Evolutionary conservation across 2,329 filamentous ascomycete species (phyloP), one percentile per base, ranked within the genome.

Genomic region (Zymoseptoria tritici): DNA sequence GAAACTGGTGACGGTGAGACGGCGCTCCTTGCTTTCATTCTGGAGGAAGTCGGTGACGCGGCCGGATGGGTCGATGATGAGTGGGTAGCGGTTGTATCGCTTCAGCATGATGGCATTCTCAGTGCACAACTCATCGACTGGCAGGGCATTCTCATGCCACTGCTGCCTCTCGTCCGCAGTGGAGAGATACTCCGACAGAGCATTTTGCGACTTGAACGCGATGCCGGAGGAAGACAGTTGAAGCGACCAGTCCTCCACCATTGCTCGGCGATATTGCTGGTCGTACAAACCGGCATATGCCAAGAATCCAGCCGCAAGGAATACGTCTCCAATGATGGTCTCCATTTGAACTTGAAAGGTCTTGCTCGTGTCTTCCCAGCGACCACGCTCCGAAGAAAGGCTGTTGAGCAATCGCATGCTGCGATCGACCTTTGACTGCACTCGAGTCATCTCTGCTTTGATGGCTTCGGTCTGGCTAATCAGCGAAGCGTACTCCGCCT

Each of bases 261-360:
- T 97, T 8, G 88, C 87, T 78, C 97, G 97, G 72, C 94, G 87
- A 84, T 97, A 97, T 62, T 94, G 94, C 73, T 99, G 95, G 73
- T 99, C 94, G 73, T 96, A 99, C 55, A 97, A 86, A 76, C 94
- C 94, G 71, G 90, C 91, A 76, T 99, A 99, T 13, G 95, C 94
- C 64, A 99, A 81, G 82, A 97, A 97, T 8, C 93, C 95, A 4
- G 95, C 91, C n/a, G 94, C 94, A 55, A 97, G 88, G 62, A 99
- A 83, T 55, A 97, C 93, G 72, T 99, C 94, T 62, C 94, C 94
- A 46, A 99, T 90, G 56, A 99, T 85, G 2, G 94, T 99, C 74
- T 90, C 89, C 73, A 99, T 97, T 73, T 99, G 94, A 2, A 92
- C 96, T 75, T 97, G 93, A 73, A 99, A 99, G 0, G 93, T 97